A percentile compares a stretch with the other conserved stretches of the same genome.
phyloP scores from a whole-genome alignment of 345 rosid species.

The Syzygium aqueum region DNA sequence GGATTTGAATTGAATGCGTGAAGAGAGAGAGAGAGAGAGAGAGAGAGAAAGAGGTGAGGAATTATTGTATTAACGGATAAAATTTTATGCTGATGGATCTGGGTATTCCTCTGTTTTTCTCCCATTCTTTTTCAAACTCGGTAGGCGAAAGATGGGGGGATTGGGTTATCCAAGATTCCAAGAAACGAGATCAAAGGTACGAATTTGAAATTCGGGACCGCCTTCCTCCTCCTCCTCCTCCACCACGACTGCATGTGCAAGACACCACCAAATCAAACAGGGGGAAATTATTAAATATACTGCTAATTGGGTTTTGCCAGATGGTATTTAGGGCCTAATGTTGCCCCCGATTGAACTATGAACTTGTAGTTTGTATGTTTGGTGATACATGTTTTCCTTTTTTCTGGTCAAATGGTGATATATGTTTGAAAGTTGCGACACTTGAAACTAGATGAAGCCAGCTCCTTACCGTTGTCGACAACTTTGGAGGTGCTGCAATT shows the following conservation, averaged over 20 bases:
- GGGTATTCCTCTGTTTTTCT: not conserved
- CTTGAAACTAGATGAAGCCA: not conserved
- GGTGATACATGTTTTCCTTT: too few species aligned
- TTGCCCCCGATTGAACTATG: not conserved
- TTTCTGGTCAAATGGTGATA: too few species aligned
- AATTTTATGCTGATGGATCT: not conserved
- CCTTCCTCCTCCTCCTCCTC: not conserved
- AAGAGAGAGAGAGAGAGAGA: not conserved
- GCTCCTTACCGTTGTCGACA: not conserved
- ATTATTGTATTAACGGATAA: not conserved
- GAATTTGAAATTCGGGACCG: not conserved
- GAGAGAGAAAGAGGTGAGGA: not conserved
- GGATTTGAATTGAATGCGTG: not conserved
- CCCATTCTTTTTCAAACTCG: not conserved
- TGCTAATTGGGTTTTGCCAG: not conserved
- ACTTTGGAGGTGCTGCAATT: not conserved
- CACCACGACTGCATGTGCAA: not conserved
- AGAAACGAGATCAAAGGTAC: not conserved
- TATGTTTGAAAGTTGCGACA: not conserved
- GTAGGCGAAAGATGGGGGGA: not conserved
- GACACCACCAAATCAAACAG: not conserved
- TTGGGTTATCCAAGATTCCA: not conserved
- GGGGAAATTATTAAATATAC: rapidly evolving
- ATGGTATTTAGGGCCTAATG: not conserved
- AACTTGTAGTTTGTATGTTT: not conserved